Percentiles rank a stretch among this genome's conserved stretches.
phyloP scores from a whole-genome alignment of 495 filamentous ascomycete species.

The Aspergillus steynii region DNA sequence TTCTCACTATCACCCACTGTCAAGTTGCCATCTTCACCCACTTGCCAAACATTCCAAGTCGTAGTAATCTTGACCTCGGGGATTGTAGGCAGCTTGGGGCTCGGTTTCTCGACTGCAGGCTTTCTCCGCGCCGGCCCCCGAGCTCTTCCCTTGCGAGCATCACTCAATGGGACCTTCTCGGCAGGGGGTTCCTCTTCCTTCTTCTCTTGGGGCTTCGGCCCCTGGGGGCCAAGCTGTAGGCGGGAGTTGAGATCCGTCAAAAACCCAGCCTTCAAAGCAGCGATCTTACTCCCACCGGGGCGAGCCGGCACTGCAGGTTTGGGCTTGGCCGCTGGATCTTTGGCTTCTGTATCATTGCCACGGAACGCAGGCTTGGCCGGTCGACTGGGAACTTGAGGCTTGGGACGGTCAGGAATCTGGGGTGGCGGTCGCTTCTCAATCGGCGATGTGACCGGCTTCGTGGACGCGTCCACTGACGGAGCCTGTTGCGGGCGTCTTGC shows the following conservation, averaged over 20 bases:
- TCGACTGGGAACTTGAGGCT: slow-evolving; percentile 75
- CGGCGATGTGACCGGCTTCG: slow-evolving; percentile 35
- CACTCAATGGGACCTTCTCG: slow-evolving; percentile 75
- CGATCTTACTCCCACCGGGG: slow-evolving; percentile 79
- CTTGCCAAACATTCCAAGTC: slow-evolving; percentile 53
- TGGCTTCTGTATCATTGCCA: slow-evolving; percentile 29
- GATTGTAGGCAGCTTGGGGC: slow-evolving; percentile 34
- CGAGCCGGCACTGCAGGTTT: slow-evolving; percentile 83
- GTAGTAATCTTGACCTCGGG: slow-evolving; percentile 49
- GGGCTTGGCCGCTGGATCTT: slow-evolving; percentile 46
- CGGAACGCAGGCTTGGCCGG: slow-evolving; percentile 57
- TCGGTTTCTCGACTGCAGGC: slow-evolving; percentile 47
- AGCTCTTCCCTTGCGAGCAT: slow-evolving; percentile 87
- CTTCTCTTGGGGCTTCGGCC: slow-evolving; percentile 67
- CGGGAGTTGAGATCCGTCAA: slow-evolving; percentile 86
- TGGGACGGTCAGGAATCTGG: slow-evolving; percentile 67
- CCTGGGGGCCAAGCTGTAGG: slow-evolving; percentile 76
- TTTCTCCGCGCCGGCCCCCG: slow-evolving; percentile 83
- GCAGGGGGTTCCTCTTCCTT: slow-evolving; percentile 52
- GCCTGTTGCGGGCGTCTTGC: slow-evolving; percentile 39
- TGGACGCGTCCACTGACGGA: slow-evolving; percentile 33
- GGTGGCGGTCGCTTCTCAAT: slow-evolving; percentile 53
- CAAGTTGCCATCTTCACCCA: slow-evolving; percentile 46
- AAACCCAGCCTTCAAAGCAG: slow-evolving; percentile 85
- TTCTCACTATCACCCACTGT: slow-evolving; percentile 35